A percentile compares a stretch with the other conserved stretches of the same genome.
Conservation (phyloP, 768 basidiomycete species). For the Mycena indigotica region DNA sequence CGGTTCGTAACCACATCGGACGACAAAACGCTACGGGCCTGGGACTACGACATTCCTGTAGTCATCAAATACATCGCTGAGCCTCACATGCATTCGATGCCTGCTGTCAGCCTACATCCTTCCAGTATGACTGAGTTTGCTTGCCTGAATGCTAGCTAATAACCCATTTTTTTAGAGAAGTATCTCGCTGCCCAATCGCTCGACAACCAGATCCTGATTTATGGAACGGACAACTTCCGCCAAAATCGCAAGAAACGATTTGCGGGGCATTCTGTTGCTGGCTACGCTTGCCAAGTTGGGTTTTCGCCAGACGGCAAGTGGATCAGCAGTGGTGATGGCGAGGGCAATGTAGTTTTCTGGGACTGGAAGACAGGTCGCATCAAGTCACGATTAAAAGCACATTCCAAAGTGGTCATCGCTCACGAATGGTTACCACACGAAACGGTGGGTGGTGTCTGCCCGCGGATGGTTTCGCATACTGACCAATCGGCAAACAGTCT, state of each 20-base stretch:
- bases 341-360: constrained; percentile 97
- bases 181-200: constrained; percentile 97
- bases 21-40: constrained; percentile 97
- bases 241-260: constrained; percentile 99
- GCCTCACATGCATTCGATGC: constrained; percentile 99
- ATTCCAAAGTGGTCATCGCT: constrained; percentile 94
- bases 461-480: constrained; percentile 36
- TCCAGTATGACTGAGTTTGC: constrained; percentile 66
- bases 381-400: constrained; percentile 85
- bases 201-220: constrained; percentile 97
- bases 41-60: constrained; percentile 99
- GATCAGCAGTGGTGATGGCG: constrained; percentile 95
- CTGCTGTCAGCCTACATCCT: constrained; percentile 93
- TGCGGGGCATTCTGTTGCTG: constrained; percentile 94
- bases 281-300: constrained; percentile 95
- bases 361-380: constrained; percentile 99
- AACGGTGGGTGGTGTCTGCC: constrained; percentile 71
- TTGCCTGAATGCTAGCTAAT: constrained; percentile 13
- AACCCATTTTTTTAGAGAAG: constrained; percentile 57
- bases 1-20: constrained; percentile 98
- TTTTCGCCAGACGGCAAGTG: constrained; percentile 99
- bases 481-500: constrained; percentile 56
- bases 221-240: constrained; percentile 96
- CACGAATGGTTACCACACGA: constrained; percentile 99
- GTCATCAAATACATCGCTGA: constrained; percentile 99